Percentiles rank a stretch among this genome's conserved stretches.
Evolutionary conservation across 2,329 filamentous ascomycete genomes (phyloP).

Genomic region (Cladobotryum mycophilum): DNA sequence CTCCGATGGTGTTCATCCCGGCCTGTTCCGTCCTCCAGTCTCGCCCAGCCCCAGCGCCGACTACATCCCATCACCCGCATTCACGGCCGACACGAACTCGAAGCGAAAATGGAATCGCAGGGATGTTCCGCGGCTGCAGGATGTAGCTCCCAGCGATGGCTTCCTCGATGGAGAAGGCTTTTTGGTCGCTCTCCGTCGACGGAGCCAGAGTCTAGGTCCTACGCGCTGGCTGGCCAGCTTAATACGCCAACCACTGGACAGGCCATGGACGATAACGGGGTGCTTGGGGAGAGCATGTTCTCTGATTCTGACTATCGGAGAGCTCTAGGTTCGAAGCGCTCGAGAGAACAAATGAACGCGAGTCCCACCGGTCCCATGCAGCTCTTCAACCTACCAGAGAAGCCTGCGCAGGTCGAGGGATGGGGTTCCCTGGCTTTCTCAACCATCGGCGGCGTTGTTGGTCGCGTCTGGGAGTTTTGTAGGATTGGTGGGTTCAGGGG

Average conservation of each 20-base stretch:
- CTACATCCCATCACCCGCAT: constrained; percentile 29
- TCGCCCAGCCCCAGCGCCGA: constrained; percentile 36
- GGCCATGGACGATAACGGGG: constrained; percentile 17
- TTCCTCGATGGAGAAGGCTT: constrained; percentile 12
- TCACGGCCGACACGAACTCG: constrained; percentile 19
- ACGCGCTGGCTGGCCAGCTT: constrained; percentile 49
- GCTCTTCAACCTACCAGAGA: constrained; percentile 25
- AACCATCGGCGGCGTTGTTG: constrained; percentile 60
- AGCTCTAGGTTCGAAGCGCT: constrained; percentile 43
- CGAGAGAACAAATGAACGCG: constrained; percentile 31
- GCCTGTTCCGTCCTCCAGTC: constrained; percentile 41
- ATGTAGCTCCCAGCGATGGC: not conserved
- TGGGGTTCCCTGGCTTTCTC: constrained; percentile 57
- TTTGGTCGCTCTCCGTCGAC: constrained; percentile 18
- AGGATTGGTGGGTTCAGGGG: constrained; percentile 65
- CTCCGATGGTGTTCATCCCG: constrained; percentile 35
- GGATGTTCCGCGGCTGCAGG: constrained; percentile 8
- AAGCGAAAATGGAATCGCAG: constrained; percentile 43
- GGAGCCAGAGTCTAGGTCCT: constrained; percentile 22
- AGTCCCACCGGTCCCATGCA: constrained; percentile 24
- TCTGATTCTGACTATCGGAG: constrained; percentile 52
- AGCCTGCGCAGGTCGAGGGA: constrained; percentile 28
- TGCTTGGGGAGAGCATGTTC: constrained; percentile 48
- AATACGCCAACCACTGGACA: constrained; percentile 37
- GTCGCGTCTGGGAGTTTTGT: constrained; percentile 83